Conservation (phyloP, 2,329 filamentous ascomycete species). For the Lasiodiplodia theobromae region DNA sequence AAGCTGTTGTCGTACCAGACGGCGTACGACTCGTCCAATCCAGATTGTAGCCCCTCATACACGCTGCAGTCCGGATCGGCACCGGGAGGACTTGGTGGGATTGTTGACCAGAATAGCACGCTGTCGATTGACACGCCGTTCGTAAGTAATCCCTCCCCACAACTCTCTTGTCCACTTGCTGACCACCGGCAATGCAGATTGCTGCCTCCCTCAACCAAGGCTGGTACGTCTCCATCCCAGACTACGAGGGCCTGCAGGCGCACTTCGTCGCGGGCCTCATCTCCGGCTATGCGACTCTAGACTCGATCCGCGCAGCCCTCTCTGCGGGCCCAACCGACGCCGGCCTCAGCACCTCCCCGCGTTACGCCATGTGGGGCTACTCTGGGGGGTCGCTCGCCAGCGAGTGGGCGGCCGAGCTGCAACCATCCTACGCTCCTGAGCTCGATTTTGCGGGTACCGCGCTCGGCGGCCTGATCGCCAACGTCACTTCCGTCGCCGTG, state of each 20-base stretch:
- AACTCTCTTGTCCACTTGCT: no score
- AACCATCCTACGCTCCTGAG: constrained; percentile 39
- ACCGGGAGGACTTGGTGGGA: constrained; percentile 10
- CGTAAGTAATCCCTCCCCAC: not conserved
- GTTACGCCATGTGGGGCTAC: constrained; percentile 37
- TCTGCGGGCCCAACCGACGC: not conserved
- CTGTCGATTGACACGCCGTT: constrained; percentile 12
- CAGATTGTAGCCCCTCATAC: constrained; percentile 33
- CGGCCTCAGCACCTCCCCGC: not conserved
- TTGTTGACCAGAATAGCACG: constrained; percentile 13
- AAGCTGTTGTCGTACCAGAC: constrained; percentile 35
- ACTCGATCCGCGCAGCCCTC: constrained; percentile 38
- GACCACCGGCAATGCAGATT: not conserved
- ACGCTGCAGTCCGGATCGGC: constrained; percentile 27
- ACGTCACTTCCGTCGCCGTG: constrained; percentile 36
- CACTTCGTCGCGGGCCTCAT: constrained; percentile 36
- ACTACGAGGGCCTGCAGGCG: constrained; percentile 38
- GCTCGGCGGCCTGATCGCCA: constrained; percentile 41
- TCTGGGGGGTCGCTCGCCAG: constrained; percentile 38
- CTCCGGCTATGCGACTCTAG: constrained; percentile 38
- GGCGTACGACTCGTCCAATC: constrained; percentile 33
- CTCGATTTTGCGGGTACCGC: constrained; percentile 40
- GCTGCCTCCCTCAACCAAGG: constrained; percentile 34
- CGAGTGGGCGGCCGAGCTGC: constrained; percentile 39
- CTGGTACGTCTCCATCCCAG: constrained; percentile 37